These are phyloP conservation scores for Solanum dulcamara DNA, from an alignment of 257 asterid species.

Conservation along the genomic window DNA sequence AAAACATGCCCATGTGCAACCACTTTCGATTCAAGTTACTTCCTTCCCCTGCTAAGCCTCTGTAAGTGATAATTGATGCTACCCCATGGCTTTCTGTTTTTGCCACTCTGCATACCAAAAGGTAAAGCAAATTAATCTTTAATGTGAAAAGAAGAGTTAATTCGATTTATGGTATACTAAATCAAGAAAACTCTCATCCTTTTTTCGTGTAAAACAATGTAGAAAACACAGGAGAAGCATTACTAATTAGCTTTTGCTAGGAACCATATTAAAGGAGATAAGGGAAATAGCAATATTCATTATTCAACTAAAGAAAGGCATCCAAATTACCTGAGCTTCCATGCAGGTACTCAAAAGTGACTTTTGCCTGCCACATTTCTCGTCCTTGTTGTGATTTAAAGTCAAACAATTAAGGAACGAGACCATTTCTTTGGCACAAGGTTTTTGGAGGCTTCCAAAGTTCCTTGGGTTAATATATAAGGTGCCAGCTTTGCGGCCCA, in stretches of 20 bases:
- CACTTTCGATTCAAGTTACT: conserved; percentile 10
- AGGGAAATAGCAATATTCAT: not conserved
- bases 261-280: not conserved
- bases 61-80: conserved; percentile 88
- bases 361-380: conserved; percentile 63
- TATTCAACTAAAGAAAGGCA: not conserved
- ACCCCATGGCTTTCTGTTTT: conserved; percentile 61
- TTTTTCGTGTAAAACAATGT: not conserved
- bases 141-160: not conserved
- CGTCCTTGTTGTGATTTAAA: conserved; percentile 56
- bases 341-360: conserved; percentile 58
- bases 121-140: not conserved
- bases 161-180: not conserved
- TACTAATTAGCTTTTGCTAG: not conserved
- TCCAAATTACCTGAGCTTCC: conserved; percentile 67
- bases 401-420: conserved; percentile 73
- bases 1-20: not conserved
- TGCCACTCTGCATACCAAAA: conserved; percentile 34
- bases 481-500: conserved; percentile 78
- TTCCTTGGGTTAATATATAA: conserved; percentile 66
- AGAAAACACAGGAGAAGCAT: no score
- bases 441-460: conserved; percentile 70
- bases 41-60: conserved; percentile 73
- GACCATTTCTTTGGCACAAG: conserved; percentile 79
- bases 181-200: not conserved